Evolutionary conservation across 805 yeast species (phyloP), one percentile per base, ranked within the genome.

Genomic region (Yamadazyma scolyti): DNA sequence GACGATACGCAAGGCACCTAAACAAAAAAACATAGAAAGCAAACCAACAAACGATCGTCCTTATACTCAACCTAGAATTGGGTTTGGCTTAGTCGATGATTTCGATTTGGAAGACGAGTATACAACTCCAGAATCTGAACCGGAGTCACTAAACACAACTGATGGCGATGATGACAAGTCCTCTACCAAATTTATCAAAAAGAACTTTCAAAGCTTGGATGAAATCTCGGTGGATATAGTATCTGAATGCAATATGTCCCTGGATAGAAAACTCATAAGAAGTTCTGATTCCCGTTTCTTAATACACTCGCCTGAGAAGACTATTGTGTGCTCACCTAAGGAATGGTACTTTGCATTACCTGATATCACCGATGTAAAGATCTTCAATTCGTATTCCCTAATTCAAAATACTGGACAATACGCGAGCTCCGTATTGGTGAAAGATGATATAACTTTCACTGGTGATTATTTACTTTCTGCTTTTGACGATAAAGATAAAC

Each of bases 361-460:
- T 6, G 33, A 34, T 22, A 10, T 17, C 4, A 25, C n/a, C 11
- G 31, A 23, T n/a, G 25, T 23, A 13, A 31, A 37, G 3, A 13
- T 39, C 4, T 11, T 12, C 11, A 35, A 30, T 20, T 12, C 13
- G n/a, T 33, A 20, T 5, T 8, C 15, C 4, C 10, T n/a, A 10
- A 13, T 16, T 28, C 32, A 30, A 8, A 11, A 20, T 7, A 11
- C 9, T 10, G 27, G 13, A 4, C 10, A 10, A 8, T 4, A 2
- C 3, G 15, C 25, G 14, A 14, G 25, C 10, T 23, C 26, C 9
- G 42, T 48, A 9, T 37, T 41, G 16, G 26, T 60, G 2, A 40
- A 34, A 9, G 68, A 61, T 28, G 43, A 35, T n/a, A 36, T 50
- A 9, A 43, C 55, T 2, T 51, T 49, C 16, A 42, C 55, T 3